Evolutionary conservation across 352 stramenopile genomes (phyloP).

Genomic region (Hyphochytrium catenoides): DNA sequence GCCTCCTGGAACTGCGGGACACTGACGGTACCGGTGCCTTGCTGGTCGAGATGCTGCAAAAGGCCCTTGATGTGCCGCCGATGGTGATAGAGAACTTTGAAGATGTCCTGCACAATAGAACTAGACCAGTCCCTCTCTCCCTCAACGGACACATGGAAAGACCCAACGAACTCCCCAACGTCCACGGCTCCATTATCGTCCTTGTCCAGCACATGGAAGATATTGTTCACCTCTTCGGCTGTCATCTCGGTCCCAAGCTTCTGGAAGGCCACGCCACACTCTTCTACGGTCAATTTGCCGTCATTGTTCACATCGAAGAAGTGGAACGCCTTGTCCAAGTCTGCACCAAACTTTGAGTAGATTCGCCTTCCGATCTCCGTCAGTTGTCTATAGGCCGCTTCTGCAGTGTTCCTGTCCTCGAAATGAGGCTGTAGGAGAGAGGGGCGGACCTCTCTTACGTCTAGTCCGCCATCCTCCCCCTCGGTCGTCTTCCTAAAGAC

Average conservation of each 20-base stretch:
- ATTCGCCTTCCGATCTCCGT: no score
- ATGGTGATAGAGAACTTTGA: slow-evolving; percentile 81
- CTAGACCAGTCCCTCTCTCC: slow-evolving; percentile 64
- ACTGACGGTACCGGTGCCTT: slow-evolving; percentile 43
- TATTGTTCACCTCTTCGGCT: slow-evolving; percentile 23
- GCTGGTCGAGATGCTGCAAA: slow-evolving; percentile 71
- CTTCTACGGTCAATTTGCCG: slow-evolving; percentile 37
- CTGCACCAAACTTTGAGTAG: no score
- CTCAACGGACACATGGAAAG: slow-evolving; percentile 52
- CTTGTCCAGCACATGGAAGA: slow-evolving; percentile 60
- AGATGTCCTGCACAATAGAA: slow-evolving; percentile 69
- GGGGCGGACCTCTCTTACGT: no score
- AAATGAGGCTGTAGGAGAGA: no score
- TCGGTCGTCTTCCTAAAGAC: no score
- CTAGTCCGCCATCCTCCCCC: no score
- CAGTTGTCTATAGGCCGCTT: no score
- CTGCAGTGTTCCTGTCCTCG: no score
- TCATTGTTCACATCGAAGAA: slow-evolving; percentile 58
- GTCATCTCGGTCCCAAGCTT: slow-evolving; percentile 37
- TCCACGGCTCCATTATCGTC: no score
- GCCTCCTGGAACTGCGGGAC: slow-evolving; percentile 56
- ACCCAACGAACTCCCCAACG: slow-evolving; percentile 70
- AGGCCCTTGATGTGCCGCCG: slow-evolving; percentile 70
- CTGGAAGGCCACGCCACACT: slow-evolving; percentile 39
- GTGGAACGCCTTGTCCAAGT: no score